A percentile compares a stretch with the other conserved stretches of the same genome.
phyloP scores from a whole-genome alignment of 177 flowering plant species.

The Vitis hybrid region DNA sequence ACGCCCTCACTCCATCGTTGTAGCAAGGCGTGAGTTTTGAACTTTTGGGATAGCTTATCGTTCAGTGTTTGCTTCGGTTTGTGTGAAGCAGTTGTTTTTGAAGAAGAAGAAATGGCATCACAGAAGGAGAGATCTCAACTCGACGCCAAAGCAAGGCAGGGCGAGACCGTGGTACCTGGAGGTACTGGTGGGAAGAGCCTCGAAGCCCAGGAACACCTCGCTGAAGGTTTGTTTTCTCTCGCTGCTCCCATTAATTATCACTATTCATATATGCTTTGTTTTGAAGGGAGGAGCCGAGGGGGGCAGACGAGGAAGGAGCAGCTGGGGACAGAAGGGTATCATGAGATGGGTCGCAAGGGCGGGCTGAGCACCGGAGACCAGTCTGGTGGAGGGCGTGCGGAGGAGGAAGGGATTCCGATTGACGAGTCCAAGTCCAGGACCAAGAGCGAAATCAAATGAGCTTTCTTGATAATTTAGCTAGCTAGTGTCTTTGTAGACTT shows the following conservation, averaged over 20 bases:
- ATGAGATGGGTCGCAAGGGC: constrained; percentile 48
- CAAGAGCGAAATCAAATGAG: neutral
- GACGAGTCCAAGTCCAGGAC: constrained; percentile 29
- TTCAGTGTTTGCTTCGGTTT: too few species aligned
- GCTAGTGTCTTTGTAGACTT: too few species aligned
- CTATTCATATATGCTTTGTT: neutral
- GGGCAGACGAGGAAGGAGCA: constrained; percentile 47
- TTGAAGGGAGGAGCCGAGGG: constrained; percentile 41
- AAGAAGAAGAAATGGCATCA: constrained; percentile 9
- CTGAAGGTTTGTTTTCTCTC: constrained; percentile 26
- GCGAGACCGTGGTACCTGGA: constrained; percentile 42
- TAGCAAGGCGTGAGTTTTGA: too few species aligned
- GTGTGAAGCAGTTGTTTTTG: too few species aligned
- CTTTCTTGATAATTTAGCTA: too few species aligned
- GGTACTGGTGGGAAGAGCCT: constrained; percentile 44
- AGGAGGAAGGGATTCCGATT: constrained; percentile 33
- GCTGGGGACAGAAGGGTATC: constrained; percentile 41
- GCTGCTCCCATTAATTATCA: too few species aligned
- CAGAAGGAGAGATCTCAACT: constrained; percentile 7
- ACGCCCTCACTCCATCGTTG: too few species aligned
- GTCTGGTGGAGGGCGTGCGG: constrained; percentile 45
- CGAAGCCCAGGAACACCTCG: constrained; percentile 43
- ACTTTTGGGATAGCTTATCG: too few species aligned
- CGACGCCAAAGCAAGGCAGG: constrained; percentile 36
- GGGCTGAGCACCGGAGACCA: constrained; percentile 47